Evolutionary conservation across 2,329 filamentous ascomycete species (phyloP).

Genomic region (Arthroderma sp.): DNA sequence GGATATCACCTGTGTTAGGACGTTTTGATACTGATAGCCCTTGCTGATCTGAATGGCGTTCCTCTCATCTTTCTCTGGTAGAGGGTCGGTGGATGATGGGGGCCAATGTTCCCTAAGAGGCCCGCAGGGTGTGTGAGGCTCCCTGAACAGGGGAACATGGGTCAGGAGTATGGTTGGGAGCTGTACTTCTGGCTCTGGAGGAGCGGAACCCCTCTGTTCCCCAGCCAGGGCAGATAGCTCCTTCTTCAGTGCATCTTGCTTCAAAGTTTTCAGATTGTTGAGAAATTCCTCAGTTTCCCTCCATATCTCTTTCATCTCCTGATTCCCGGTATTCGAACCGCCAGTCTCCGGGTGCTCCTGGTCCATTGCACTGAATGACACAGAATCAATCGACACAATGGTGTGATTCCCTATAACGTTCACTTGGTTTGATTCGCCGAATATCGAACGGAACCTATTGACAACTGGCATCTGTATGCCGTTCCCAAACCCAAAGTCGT

Average conservation of each 20-base stretch:
- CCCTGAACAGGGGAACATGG: constrained; percentile 80
- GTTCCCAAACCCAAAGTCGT: constrained; percentile 82
- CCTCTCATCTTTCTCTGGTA: constrained; percentile 48
- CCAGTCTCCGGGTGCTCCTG: constrained; percentile 41
- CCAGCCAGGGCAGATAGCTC: constrained; percentile 57
- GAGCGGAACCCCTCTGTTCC: constrained; percentile 43
- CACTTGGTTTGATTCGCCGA: constrained; percentile 82
- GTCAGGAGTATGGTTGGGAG: constrained; percentile 82
- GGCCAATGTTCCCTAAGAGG: constrained; percentile 75
- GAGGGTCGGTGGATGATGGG: constrained; percentile 51
- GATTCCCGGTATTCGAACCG: constrained; percentile 31
- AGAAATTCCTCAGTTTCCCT: constrained; percentile 66
- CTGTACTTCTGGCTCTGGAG: constrained; percentile 37
- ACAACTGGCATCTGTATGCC: constrained; percentile 71
- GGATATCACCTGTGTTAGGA: constrained; percentile 66
- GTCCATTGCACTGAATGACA: constrained; percentile 69
- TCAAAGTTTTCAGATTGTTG: constrained; percentile 50
- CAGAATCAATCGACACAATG: constrained; percentile 79
- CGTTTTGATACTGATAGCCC: constrained; percentile 96
- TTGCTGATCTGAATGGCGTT: constrained; percentile 66
- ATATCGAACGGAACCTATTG: constrained; percentile 73
- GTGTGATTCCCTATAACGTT: constrained; percentile 92
- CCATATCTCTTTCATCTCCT: constrained; percentile 55
- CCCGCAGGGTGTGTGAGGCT: constrained; percentile 74
- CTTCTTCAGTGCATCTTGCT: constrained; percentile 55